phyloP scores from a whole-genome alignment of 176 grass and related monocot genomes.

The Zea luxurians region DNA sequence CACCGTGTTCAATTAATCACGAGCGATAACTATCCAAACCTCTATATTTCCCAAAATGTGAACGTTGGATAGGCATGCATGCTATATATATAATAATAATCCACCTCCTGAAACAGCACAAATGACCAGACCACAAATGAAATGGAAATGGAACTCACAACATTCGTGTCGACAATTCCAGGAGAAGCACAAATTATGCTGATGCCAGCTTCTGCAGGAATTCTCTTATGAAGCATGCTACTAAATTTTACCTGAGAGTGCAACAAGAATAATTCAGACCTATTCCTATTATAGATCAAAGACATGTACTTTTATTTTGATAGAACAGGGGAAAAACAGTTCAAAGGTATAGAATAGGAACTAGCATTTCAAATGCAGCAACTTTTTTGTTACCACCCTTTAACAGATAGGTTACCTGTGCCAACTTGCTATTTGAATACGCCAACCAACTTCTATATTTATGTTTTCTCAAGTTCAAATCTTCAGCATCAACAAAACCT shows the following conservation, averaged over 20 bases:
- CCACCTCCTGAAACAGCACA: constrained; percentile 13
- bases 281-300: not conserved
- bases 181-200: constrained; percentile 66
- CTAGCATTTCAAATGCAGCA: constrained; percentile 4
- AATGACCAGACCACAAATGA: not conserved
- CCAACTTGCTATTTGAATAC: constrained; percentile 95
- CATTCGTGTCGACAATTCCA: constrained; percentile 93
- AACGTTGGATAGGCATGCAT: not conserved
- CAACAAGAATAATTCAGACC: constrained; percentile 26
- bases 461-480: constrained; percentile 78
- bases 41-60: not conserved
- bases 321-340: not conserved
- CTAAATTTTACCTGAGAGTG: constrained; percentile 77
- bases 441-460: constrained; percentile 79
- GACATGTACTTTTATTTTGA: not conserved
- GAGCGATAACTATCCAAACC: not conserved
- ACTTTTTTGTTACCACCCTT: not conserved
- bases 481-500: constrained; percentile 82
- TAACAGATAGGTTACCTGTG: constrained; percentile 57
- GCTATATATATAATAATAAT: constrained; percentile 13
- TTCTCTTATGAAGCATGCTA: constrained; percentile 93
- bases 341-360: constrained; percentile 5
- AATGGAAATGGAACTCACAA: constrained; percentile 61
- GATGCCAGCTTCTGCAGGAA: constrained; percentile 86
- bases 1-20: not conserved